Percentiles rank a stretch among this genome's conserved stretches.
These are phyloP conservation scores for Penium margaritaceum DNA, from an alignment of 139 green algal species.

Conservation along the genomic window DNA sequence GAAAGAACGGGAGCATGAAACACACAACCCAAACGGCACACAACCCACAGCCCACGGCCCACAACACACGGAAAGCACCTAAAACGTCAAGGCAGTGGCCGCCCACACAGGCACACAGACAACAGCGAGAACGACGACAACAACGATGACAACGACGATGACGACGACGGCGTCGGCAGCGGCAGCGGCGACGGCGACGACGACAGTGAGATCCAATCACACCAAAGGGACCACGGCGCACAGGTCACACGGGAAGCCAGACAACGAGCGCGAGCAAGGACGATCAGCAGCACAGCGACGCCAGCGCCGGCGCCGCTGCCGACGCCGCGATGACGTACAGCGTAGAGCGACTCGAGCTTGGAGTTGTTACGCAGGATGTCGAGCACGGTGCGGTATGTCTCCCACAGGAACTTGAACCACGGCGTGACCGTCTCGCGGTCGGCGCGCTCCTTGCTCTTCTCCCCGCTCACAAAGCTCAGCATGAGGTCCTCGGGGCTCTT, in stretches of 20 bases:
- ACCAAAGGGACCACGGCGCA: neutral
- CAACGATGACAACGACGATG: no score
- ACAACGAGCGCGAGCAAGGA: no score
- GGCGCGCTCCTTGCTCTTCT: slow-evolving; percentile 88
- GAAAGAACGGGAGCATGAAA: neutral
- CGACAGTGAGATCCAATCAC: no score
- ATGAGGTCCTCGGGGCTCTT: slow-evolving; percentile 94
- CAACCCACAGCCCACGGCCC: no score
- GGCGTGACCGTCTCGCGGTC: slow-evolving; percentile 93
- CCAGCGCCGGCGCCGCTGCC: no score
- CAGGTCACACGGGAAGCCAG: neutral
- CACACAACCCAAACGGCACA: no score
- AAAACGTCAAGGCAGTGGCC: neutral
- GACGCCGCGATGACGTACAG: slow-evolving; percentile 23
- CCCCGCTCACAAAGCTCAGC: slow-evolving; percentile 85
- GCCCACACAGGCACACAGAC: neutral
- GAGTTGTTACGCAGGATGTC: slow-evolving; percentile 97
- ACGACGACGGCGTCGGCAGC: no score
- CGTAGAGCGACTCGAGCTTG: slow-evolving; percentile 91
- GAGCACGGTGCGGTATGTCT: slow-evolving; percentile 88
- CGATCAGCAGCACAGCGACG: no score
- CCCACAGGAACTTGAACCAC: slow-evolving; percentile 99
- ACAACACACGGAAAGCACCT: neutral
- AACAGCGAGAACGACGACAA: no score
- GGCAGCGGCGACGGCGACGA: no score